Evolutionary conservation across 768 basidiomycete species (phyloP), one percentile per base, ranked within the genome.

Genomic region (Ephemerocybe angulata): DNA sequence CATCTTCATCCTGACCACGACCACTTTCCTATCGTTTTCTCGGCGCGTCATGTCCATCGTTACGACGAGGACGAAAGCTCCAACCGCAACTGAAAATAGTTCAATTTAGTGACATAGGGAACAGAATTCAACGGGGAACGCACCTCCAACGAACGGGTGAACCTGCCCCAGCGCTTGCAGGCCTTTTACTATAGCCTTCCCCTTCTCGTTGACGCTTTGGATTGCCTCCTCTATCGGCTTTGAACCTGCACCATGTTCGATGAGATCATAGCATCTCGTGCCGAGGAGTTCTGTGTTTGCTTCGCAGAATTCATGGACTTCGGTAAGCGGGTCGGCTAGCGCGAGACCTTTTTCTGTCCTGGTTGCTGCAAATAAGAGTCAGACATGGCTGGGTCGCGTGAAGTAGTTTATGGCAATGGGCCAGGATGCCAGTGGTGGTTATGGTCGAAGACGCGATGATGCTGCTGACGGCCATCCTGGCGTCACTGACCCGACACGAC

Each of bases 11-110:
- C 77, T 76, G 5, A 84, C 66, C 3, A 70, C 65, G 2, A 74
- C 55, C 6, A 82, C 71, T 56, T 79, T 80, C 53, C 71, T 74
- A 52, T 83, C 76, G 51, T 84, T 83, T 25, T 80, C 78, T 22
- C 76, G 67, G 22, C 80, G 68, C 2, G 75, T 76, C 52, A 76
- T 52, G 50, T 82, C 80, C 31, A 83, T 65, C 17, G 74, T 72
- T 25, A 80, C 70, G 4, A 79, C 78, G 0, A 78, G 66, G 31
- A 75, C 70, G 64, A 83, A 83, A 1, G 81, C 80, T 12, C 73
- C 61, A 17, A 82, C 76, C 27, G 74, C 79, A 43, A 79, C 82
- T 69, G 38, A 1, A 15, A 7, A 19, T 22, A 52, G 4, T 17
- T 2, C 7, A 42, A 28, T 3, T 6, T 6, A 44, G 19, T 29